phyloP scores from a whole-genome alignment of 371 early-diverging fungal genomes.

The Apophysomyces elegans region DNA sequence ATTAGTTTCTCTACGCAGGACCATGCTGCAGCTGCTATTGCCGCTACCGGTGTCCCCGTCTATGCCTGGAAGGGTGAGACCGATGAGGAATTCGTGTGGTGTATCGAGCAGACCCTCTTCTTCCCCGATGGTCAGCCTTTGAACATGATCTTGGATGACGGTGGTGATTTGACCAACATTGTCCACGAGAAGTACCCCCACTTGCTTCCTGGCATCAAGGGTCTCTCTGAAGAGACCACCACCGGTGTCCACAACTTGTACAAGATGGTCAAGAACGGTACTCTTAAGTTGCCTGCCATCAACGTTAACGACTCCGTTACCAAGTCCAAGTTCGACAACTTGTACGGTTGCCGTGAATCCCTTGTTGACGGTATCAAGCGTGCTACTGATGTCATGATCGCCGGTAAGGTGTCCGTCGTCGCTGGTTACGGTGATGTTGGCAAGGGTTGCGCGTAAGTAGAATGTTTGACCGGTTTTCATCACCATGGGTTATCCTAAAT shows the following conservation, averaged over 20 bases:
- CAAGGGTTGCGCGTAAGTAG: constrained; percentile 89
- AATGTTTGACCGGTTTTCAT: neutral
- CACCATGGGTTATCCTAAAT: neutral
- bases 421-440: constrained; percentile 99
- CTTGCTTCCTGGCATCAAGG: constrained; percentile 73
- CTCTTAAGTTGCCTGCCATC: constrained; percentile 96
- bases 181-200: constrained; percentile 96
- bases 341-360: constrained; percentile 99
- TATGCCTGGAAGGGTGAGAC: constrained; percentile 97
- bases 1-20: constrained; percentile 93
- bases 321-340: constrained; percentile 99
- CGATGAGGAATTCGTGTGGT: constrained; percentile 97
- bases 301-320: constrained; percentile 99
- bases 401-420: constrained; percentile 96
- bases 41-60: constrained; percentile 75
- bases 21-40: constrained; percentile 88
- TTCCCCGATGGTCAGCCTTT: constrained; percentile 93
- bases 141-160: constrained; percentile 98
- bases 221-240: constrained; percentile 98
- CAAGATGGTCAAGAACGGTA: constrained; percentile 92
- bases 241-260: constrained; percentile 98
- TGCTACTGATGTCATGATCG: constrained; percentile 99
- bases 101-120: constrained; percentile 93
- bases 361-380: constrained; percentile 99
- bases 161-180: constrained; percentile 94